Evolutionary conservation across 2,329 filamentous ascomycete species (phyloP).

Genomic region (Nannizzia gypsea): DNA sequence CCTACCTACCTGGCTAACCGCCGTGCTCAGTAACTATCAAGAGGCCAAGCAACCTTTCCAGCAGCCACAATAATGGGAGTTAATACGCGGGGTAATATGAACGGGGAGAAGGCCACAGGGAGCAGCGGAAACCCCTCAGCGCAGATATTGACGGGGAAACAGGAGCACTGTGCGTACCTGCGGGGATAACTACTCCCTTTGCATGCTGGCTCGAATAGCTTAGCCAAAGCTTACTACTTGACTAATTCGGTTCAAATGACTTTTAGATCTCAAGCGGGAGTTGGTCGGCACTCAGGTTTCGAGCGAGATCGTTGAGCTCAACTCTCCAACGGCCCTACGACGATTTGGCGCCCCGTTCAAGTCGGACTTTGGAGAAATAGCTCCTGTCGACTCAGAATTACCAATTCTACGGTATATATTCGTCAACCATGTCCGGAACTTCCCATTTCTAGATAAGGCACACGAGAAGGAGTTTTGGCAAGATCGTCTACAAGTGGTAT

Average conservation of each 20-base stretch:
- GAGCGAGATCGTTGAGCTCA: conserved; percentile 83
- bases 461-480: conserved; percentile 99
- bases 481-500: conserved; percentile 84
- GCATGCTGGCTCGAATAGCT: conserved; percentile 6
- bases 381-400: conserved; percentile 84
- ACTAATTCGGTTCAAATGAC: background rate
- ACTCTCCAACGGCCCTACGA: conserved; percentile 85
- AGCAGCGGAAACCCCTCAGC: conserved; percentile 22
- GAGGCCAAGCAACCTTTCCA: background rate
- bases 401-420: conserved; percentile 94
- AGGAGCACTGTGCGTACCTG: conserved; percentile 73
- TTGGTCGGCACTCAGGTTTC: conserved; percentile 81
- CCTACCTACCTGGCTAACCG: background rate
- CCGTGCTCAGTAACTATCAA: background rate
- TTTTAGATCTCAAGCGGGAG: conserved; percentile 81
- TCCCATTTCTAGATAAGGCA: conserved; percentile 92
- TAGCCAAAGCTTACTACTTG: background rate
- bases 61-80: conserved; percentile 4
- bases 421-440: conserved; percentile 93
- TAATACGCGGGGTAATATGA: background rate
- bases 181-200: background rate
- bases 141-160: conserved; percentile 74
- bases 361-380: conserved; percentile 83
- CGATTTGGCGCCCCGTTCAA: conserved; percentile 92
- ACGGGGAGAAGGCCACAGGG: background rate